Evolutionary conservation across 2,329 filamentous ascomycete species (phyloP).

Genomic region (Hypoxylon sp.): DNA sequence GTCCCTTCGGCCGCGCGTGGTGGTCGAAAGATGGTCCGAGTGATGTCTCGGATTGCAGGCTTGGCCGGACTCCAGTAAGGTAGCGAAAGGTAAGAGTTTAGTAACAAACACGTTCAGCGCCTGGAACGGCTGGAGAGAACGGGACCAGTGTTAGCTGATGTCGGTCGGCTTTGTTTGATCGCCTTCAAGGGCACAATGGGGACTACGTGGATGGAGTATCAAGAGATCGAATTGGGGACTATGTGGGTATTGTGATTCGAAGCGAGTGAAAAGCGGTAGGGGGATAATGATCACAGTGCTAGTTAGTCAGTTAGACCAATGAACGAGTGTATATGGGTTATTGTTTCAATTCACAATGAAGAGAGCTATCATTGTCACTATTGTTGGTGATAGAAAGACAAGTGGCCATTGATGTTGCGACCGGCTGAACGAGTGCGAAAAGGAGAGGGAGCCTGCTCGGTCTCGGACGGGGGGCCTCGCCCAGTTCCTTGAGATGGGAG

Average conservation of each 20-base stretch:
- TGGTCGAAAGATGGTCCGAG: constrained; percentile 24
- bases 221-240: constrained; percentile 39
- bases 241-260: constrained; percentile 34
- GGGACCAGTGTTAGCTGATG: constrained; percentile 35
- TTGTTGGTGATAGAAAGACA: constrained; percentile 16
- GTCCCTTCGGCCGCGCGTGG: not conserved
- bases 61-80: constrained; percentile 23
- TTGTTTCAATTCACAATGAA: constrained; percentile 17
- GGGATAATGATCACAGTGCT: constrained; percentile 1
- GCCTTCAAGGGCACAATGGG: constrained; percentile 36
- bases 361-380: constrained; percentile 1
- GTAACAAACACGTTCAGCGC: constrained; percentile 15
- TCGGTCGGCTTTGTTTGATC: constrained; percentile 45
- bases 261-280: constrained; percentile 22
- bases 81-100: constrained; percentile 23
- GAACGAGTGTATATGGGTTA: constrained; percentile 29
- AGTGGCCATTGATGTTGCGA: constrained; percentile 31
- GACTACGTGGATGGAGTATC: constrained; percentile 37
- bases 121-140: constrained; percentile 24
- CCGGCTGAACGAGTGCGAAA: constrained; percentile 26
- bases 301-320: constrained; percentile 7
- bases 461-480: constrained; percentile 9
- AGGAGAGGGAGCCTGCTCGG: constrained; percentile 17
- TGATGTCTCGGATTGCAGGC: constrained; percentile 29
- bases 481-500: not conserved